phyloP scores from a whole-genome alignment of 768 basidiomycete genomes.

The Xanthoconium stramineum region DNA sequence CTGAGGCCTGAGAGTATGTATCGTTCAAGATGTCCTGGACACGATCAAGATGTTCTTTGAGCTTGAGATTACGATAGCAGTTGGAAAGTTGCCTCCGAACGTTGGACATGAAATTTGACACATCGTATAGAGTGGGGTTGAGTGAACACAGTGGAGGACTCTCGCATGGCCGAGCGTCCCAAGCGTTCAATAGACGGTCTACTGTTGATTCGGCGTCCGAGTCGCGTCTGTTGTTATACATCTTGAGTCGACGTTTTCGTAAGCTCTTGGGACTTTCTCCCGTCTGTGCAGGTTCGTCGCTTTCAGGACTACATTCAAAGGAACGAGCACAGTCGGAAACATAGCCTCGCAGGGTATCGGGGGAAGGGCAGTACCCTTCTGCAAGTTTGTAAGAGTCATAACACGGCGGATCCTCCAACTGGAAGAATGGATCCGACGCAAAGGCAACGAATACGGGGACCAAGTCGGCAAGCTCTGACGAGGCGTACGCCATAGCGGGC shows the following conservation, averaged over 20 bases:
- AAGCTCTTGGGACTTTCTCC: not conserved
- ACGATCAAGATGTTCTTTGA: not conserved
- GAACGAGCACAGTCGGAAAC: not conserved
- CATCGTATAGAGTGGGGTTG: not conserved
- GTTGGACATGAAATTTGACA: not conserved
- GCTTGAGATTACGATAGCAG: constrained; percentile 10
- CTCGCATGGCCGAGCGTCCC: not conserved
- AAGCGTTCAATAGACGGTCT: not conserved
- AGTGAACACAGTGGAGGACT: constrained; percentile 1
- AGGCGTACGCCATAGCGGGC: constrained; percentile 30
- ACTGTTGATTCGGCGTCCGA: constrained; percentile 4
- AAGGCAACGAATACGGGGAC: constrained; percentile 33
- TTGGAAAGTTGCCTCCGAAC: constrained; percentile 2
- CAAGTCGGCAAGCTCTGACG: constrained; percentile 7
- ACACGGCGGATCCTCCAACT: constrained; percentile 8
- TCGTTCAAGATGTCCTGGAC: not conserved
- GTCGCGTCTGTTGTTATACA: constrained; percentile 7
- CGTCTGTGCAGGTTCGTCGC: not conserved
- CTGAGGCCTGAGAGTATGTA: not conserved
- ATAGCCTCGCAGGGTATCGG: not conserved
- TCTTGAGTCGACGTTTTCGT: constrained; percentile 1
- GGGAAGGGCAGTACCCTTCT: constrained; percentile 3
- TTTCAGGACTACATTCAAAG: constrained; percentile 18
- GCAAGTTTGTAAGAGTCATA: constrained; percentile 10
- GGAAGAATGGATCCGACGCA: constrained; percentile 7